phyloP scores from a whole-genome alignment of 139 green algal species.

The Haematococcus sp. region DNA sequence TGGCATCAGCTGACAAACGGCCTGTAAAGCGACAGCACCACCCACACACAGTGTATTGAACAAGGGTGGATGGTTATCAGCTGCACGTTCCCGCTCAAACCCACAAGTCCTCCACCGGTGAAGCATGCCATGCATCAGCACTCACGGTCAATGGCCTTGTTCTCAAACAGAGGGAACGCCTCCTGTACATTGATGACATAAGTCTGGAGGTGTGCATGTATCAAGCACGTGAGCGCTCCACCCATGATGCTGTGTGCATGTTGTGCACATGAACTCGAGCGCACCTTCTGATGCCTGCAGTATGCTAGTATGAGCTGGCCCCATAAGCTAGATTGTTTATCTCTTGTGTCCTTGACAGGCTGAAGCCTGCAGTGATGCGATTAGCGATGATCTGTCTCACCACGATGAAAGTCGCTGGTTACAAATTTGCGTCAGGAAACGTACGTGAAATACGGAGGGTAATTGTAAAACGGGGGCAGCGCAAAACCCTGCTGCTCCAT shows the following conservation, averaged over 20 bases:
- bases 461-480: constrained; percentile 65
- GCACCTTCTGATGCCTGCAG: constrained; percentile 68
- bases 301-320: constrained; percentile 67
- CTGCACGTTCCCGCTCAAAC: background rate
- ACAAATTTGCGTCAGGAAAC: too few species aligned
- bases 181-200: constrained; percentile 50
- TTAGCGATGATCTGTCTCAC: too few species aligned
- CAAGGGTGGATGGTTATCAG: background rate
- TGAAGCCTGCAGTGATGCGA: constrained; percentile 58
- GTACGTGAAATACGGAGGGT: constrained; percentile 78
- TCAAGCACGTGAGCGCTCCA: too few species aligned
- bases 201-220: constrained; percentile 25
- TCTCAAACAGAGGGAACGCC: constrained; percentile 61
- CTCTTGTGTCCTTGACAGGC: constrained; percentile 75
- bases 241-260: too few species aligned
- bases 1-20: constrained; percentile 42
- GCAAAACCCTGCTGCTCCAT: constrained; percentile 25
- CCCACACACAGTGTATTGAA: background rate
- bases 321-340: constrained; percentile 77
- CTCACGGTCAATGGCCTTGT: constrained; percentile 68
- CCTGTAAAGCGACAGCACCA: constrained; percentile 38
- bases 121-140: background rate
- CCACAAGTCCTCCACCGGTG: background rate
- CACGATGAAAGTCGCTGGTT: too few species aligned
- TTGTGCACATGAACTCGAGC: background rate